Conservation (phyloP, 176 grass and related monocot species). For the Ampelocalamus luodianensis region DNA sequence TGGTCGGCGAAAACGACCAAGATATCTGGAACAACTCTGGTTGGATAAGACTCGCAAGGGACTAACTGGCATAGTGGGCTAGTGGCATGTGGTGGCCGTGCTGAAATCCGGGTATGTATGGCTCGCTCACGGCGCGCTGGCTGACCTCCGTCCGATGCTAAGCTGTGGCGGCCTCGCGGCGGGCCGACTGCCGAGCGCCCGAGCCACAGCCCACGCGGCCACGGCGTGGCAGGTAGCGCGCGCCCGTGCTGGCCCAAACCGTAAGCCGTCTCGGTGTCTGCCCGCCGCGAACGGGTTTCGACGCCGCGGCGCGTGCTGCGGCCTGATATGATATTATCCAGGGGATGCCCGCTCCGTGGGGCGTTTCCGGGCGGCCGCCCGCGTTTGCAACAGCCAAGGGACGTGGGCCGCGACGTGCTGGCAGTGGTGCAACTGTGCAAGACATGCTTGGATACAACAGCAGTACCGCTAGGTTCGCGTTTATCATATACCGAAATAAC, state of each 20-base stretch:
- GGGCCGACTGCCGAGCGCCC: too few species aligned
- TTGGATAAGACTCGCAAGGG: neutral
- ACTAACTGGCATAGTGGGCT: neutral
- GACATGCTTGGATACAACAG: neutral
- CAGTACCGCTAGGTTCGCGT: neutral
- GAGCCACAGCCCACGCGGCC: too few species aligned
- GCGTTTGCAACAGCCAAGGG: neutral
- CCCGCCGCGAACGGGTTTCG: neutral
- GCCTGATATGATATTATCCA: too few species aligned
- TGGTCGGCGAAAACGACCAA: neutral
- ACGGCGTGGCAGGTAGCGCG: neutral
- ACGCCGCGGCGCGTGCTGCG: too few species aligned
- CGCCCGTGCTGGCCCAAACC: neutral
- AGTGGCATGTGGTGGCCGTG: too few species aligned
- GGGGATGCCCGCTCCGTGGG: neutral
- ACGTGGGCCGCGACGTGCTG: too few species aligned
- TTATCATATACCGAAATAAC: neutral
- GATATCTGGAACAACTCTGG: neutral
- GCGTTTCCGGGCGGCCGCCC: neutral
- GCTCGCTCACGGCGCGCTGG: too few species aligned
- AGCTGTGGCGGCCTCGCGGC: too few species aligned
- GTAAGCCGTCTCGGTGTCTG: neutral
- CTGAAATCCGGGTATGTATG: too few species aligned
- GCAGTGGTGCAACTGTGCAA: too few species aligned
- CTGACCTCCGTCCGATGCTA: too few species aligned